phyloP scores from a whole-genome alignment of 768 basidiomycete species.

The Suillus spraguei region DNA sequence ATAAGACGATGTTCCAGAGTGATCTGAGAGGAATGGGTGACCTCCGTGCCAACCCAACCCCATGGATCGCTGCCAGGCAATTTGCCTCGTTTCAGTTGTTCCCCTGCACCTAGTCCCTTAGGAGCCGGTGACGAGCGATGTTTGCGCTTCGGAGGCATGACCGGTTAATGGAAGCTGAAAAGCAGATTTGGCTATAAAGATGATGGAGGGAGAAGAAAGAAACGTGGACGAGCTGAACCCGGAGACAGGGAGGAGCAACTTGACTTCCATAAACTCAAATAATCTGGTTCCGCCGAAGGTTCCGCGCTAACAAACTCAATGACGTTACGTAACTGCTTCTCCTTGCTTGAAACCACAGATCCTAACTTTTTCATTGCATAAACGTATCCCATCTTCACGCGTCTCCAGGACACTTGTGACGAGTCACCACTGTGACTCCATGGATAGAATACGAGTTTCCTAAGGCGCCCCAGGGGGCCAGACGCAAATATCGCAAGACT shows the following conservation, averaged over 20 bases:
- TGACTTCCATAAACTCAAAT: slow-evolving; percentile 8
- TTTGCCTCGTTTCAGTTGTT: slow-evolving; percentile 60
- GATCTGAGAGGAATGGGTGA: slow-evolving; percentile 57
- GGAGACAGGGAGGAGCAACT: slow-evolving; percentile 6
- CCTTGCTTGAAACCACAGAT: slow-evolving; percentile 3
- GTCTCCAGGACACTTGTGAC: not conserved
- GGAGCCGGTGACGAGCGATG: slow-evolving; percentile 46
- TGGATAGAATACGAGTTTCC: slow-evolving; percentile 27
- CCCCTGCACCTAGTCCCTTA: slow-evolving; percentile 61
- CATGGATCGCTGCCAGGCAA: slow-evolving; percentile 57
- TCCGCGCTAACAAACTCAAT: not conserved
- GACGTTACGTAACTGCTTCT: slow-evolving; percentile 3
- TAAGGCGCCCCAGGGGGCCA: slow-evolving; percentile 22
- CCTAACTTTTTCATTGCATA: not conserved
- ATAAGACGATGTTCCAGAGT: slow-evolving; percentile 63
- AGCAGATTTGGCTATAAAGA: not conserved
- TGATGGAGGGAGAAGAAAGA: slow-evolving; percentile 5
- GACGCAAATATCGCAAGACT: slow-evolving; percentile 44
- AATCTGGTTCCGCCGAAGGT: slow-evolving; percentile 6
- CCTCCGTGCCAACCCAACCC: slow-evolving; percentile 81
- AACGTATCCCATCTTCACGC: not conserved
- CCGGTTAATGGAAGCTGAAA: not conserved
- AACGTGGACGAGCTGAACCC: slow-evolving; percentile 8
- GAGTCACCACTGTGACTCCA: not conserved
- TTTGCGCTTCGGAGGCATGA: slow-evolving; percentile 64